Percentiles rank a stretch among this genome's conserved stretches.
Evolutionary conservation across 2,329 filamentous ascomycete species (phyloP).

Genomic region (Phoma sp.): DNA sequence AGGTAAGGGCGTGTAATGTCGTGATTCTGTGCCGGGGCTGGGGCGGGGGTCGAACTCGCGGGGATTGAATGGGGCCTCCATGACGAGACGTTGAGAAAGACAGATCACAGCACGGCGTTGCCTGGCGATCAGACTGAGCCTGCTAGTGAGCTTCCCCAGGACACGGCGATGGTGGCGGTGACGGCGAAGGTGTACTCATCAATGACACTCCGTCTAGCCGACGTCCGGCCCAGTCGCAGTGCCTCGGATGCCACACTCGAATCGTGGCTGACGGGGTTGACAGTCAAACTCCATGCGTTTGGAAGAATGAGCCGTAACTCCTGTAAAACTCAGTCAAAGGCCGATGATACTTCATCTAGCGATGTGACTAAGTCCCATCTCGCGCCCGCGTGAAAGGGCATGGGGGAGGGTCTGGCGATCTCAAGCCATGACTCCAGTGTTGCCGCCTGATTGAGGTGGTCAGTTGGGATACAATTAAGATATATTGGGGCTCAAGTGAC

Average conservation of each 20-base stretch:
- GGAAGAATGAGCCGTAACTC: conserved; percentile 3
- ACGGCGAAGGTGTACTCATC: background rate
- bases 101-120: background rate
- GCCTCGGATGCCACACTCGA: background rate
- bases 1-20: conserved; percentile 20
- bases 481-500: conserved; percentile 17
- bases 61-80: conserved; percentile 9
- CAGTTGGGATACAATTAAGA: conserved; percentile 22
- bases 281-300: background rate
- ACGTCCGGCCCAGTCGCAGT: background rate
- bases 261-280: no score
- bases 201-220: background rate
- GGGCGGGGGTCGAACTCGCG: conserved; percentile 16
- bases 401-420: conserved; percentile 13
- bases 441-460: conserved; percentile 39
- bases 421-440: conserved; percentile 47
- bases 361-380: conserved; percentile 21
- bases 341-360: conserved; percentile 24
- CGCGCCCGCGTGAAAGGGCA: conserved; percentile 18
- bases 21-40: conserved; percentile 18
- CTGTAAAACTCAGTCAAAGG: conserved; percentile 23
- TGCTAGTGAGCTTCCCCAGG: background rate
- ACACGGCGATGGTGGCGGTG: background rate
- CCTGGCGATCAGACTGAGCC: background rate
- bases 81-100: background rate